These are phyloP conservation scores for Sicyos edulis DNA, from an alignment of 306 rosid species.

Conservation along the genomic window DNA sequence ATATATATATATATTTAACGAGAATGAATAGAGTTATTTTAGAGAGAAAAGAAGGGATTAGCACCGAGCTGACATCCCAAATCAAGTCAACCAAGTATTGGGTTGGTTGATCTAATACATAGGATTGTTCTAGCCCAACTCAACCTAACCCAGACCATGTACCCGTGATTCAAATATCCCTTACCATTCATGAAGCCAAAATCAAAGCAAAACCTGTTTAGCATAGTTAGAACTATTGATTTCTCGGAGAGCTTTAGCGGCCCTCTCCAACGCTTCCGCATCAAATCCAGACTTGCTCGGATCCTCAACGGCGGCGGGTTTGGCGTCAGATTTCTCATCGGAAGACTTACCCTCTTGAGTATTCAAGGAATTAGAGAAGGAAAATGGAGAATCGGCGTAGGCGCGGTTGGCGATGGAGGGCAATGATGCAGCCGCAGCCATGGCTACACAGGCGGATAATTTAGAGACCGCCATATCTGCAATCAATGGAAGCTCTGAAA, in stretches of 20 bases:
- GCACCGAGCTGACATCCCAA: too few species aligned
- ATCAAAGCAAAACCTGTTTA: slow-evolving; percentile 44
- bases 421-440: slow-evolving; percentile 55
- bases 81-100: too few species aligned
- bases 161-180: background rate
- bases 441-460: slow-evolving; percentile 53
- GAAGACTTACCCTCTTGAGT: slow-evolving; percentile 35
- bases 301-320: slow-evolving; percentile 42
- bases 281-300: slow-evolving; percentile 69
- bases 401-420: slow-evolving; percentile 47
- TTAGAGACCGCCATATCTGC: slow-evolving; percentile 56
- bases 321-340: slow-evolving; percentile 39
- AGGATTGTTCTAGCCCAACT: background rate
- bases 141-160: background rate
- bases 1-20: too few species aligned
- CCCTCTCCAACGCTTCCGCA: slow-evolving; percentile 78
- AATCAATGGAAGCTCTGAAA: slow-evolving; percentile 21
- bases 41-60: too few species aligned
- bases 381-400: slow-evolving; percentile 51
- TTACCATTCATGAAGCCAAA: background rate
- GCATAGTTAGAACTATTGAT: slow-evolving; percentile 57
- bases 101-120: too few species aligned
- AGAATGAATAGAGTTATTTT: too few species aligned
- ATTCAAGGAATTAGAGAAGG: too few species aligned
- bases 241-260: slow-evolving; percentile 79